Percentiles rank a stretch among this genome's conserved stretches.
Evolutionary conservation across 805 yeast species (phyloP).

Genomic region (Candida tibetensis): DNA sequence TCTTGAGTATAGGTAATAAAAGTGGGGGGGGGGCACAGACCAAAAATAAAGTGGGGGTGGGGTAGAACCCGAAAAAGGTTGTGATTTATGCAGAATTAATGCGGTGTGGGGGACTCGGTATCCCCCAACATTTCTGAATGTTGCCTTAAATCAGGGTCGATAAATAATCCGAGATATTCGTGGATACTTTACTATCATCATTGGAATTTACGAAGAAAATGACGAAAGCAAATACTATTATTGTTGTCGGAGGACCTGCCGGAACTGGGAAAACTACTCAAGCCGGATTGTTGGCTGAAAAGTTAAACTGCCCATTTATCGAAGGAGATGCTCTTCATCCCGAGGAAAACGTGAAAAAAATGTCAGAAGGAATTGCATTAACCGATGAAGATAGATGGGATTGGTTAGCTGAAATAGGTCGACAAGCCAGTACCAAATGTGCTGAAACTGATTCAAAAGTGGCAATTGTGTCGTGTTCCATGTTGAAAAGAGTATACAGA

Average conservation of each 20-base stretch:
- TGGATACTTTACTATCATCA: too few relatives aligned
- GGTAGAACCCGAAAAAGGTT: too few relatives aligned
- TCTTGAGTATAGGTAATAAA: too few relatives aligned
- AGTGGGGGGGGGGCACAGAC: too few relatives aligned
- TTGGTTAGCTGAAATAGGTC: slow-evolving; percentile 60
- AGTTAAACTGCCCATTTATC: slow-evolving; percentile 53
- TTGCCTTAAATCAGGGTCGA: too few relatives aligned
- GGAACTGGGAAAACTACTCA: slow-evolving; percentile 93
- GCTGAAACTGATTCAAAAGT: slow-evolving; percentile 17
- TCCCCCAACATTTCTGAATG: too few relatives aligned
- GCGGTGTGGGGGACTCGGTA: too few relatives aligned
- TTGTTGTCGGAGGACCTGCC: slow-evolving; percentile 90
- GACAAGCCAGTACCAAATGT: slow-evolving; percentile 31
- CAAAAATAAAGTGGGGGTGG: too few relatives aligned
- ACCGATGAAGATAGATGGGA: slow-evolving; percentile 91
- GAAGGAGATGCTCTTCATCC: slow-evolving; percentile 91
- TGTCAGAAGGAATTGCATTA: slow-evolving; percentile 77
- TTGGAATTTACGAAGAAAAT: too few relatives aligned
- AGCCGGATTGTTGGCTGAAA: slow-evolving; percentile 49
- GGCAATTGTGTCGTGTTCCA: slow-evolving; percentile 77
- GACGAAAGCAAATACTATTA: too few relatives aligned
- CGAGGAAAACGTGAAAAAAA: slow-evolving; percentile 66
- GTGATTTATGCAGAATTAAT: too few relatives aligned
- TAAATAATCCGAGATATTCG: too few relatives aligned
- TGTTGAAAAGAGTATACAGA: slow-evolving; percentile 74